Evolutionary conservation across 1,139 yeast species (phyloP), one percentile per base, ranked within the genome.

Genomic region (Spathaspora jeffriesii): DNA sequence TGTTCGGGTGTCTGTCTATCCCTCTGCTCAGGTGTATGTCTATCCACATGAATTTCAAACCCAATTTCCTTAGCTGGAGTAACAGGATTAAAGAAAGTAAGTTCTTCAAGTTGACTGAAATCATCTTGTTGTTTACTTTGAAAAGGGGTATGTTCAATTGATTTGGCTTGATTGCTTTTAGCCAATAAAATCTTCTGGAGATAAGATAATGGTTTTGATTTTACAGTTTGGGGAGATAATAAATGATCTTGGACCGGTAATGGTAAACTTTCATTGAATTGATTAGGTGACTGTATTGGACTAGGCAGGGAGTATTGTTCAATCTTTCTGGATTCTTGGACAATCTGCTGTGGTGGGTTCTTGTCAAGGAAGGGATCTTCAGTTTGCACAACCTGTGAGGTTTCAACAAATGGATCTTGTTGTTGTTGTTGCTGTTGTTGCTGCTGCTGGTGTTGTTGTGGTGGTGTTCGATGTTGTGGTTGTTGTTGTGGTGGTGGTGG

Each of bases 121-220:
- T 25, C 28, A 25, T 25, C 10, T 5, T 8, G 28, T 5, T 25
- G 11, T 37, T 37, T 21, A 14, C 13, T 39, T 13, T 27, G 22
- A n/a, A n/a, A n/a, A n/a, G n/a, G n/a, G n/a, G n/a, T n/a, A n/a
- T n/a, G n/a, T n/a, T n/a, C n/a, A n/a, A n/a, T 21, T 10, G 21
- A 5, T 3, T 21, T 5, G 3, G 8, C 10, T 22, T 30, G 22
- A 10, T 34, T 34, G 18, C 38, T 34, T 36, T 49, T 47, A 2
- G 52, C 42, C 18, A 44, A 38, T 18, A 53, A 38, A 13, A 53
- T 51, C 27, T 53, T 53, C 42, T 71, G 75, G 32, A 71, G 57
- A 48, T 70, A 71, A 0, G 76, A 57, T 38, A 56, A 43, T 18
- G 55, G 50, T 45, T 38, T 51, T 14, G 47, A 50, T 31, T 43